Percentiles rank a stretch among this genome's conserved stretches.
Evolutionary conservation across 2,329 filamentous ascomycete genomes (phyloP).

Genomic region (Penicillium sp.): DNA sequence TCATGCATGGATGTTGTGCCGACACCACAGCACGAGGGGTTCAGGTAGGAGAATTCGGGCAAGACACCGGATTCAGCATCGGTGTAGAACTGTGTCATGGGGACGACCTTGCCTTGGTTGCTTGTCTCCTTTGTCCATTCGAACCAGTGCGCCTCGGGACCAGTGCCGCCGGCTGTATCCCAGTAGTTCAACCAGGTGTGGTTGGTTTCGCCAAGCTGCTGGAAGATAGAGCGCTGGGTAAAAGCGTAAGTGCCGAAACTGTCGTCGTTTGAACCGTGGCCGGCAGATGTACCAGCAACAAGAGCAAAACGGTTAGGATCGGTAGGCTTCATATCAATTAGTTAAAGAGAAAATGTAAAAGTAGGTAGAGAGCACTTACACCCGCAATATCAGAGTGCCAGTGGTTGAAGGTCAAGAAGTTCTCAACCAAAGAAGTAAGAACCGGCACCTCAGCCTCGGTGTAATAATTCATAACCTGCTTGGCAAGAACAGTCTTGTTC

Average conservation of each 20-base stretch:
- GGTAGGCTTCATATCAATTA: slow-evolving; percentile 32
- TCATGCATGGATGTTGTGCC: slow-evolving; percentile 37
- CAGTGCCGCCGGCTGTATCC: slow-evolving; percentile 16
- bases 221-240: slow-evolving; percentile 40
- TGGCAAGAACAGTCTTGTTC: slow-evolving; percentile 27
- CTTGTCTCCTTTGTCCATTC: slow-evolving; percentile 30
- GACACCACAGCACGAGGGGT: slow-evolving; percentile 42
- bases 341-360: not conserved
- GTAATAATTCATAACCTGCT: slow-evolving; percentile 48
- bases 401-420: slow-evolving; percentile 45
- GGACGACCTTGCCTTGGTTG: slow-evolving; percentile 27
- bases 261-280: slow-evolving; percentile 33
- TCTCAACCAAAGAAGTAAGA: slow-evolving; percentile 39
- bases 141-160: slow-evolving; percentile 32
- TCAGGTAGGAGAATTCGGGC: slow-evolving; percentile 34
- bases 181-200: slow-evolving; percentile 37
- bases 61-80: slow-evolving; percentile 31
- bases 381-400: slow-evolving; percentile 46
- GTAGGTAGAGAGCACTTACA: slow-evolving; percentile 27
- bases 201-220: slow-evolving; percentile 33
- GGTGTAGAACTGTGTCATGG: slow-evolving; percentile 33
- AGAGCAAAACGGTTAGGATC: slow-evolving; percentile 42
- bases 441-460: slow-evolving; percentile 44
- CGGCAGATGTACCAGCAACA: slow-evolving; percentile 29
- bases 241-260: slow-evolving; percentile 26